These are phyloP conservation scores for Coriolopsis trogii DNA, from an alignment of 1,284 basidiomycete species.

Conservation along the genomic window DNA sequence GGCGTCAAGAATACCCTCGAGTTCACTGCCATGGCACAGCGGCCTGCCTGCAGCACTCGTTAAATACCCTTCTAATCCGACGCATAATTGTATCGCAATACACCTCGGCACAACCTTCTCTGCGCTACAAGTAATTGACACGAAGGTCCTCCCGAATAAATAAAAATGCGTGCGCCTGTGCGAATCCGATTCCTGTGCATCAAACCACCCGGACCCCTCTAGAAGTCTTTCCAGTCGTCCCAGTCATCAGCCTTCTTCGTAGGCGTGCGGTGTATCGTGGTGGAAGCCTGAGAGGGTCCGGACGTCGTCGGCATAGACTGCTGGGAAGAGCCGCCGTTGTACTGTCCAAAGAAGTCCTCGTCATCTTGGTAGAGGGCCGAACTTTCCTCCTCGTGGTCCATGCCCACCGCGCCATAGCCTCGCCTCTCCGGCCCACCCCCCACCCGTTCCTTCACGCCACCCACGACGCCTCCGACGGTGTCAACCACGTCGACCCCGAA, in stretches of 20 bases:
- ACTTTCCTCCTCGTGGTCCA: slow-evolving; percentile 48
- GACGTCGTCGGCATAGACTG: slow-evolving; percentile 15
- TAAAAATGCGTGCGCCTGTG: slow-evolving; percentile 3
- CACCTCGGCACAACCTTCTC: background rate
- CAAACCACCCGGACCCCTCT: slow-evolving; percentile 5
- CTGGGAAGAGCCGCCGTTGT: slow-evolving; percentile 35
- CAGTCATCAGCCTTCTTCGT: slow-evolving; percentile 57
- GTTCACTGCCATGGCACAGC: background rate
- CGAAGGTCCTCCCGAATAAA: slow-evolving; percentile 5
- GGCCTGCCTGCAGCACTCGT: background rate
- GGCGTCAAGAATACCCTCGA: background rate
- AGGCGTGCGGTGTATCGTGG: slow-evolving; percentile 27
- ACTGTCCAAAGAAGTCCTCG: slow-evolving; percentile 60
- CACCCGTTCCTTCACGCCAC: slow-evolving; percentile 52
- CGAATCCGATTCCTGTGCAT: slow-evolving; percentile 5
- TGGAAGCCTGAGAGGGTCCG: slow-evolving; percentile 24
- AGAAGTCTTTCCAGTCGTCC: slow-evolving; percentile 82
- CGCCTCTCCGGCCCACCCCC: slow-evolving; percentile 44
- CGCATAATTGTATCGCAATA: slow-evolving; percentile 2
- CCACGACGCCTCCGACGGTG: slow-evolving; percentile 62
- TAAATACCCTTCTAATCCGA: too few species aligned
- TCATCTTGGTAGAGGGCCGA: slow-evolving; percentile 55
- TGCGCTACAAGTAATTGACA: background rate
- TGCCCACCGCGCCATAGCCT: slow-evolving; percentile 59
- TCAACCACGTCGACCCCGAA: slow-evolving; percentile 82